Conservation (phyloP, 108 stramenopile species). For the Cyclotella cryptica region DNA sequence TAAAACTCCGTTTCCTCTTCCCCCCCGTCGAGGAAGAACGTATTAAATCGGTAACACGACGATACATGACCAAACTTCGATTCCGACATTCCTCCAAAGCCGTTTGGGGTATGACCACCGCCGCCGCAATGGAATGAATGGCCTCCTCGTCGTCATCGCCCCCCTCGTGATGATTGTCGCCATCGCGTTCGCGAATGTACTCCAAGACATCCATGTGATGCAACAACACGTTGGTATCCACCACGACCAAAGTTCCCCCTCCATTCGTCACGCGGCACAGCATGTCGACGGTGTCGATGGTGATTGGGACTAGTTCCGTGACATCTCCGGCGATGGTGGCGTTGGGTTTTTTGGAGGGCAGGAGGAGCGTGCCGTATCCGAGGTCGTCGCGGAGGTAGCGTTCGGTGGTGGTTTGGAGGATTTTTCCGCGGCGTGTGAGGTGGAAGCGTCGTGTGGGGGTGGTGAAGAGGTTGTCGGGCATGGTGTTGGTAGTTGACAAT, state of each 20-base stretch:
- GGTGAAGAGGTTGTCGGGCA: conserved; percentile 9
- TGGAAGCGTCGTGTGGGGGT: conserved; percentile 43
- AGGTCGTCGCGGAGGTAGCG: conserved; percentile 88
- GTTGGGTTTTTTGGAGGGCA: conserved; percentile 40
- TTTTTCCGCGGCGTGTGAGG: conserved; percentile 74
- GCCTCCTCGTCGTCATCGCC: neutral
- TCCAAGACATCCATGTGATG: conserved; percentile 90
- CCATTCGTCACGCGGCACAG: conserved; percentile 37
- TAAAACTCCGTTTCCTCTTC: conserved; percentile 45
- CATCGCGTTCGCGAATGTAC: conserved; percentile 45
- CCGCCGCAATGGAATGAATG: conserved; percentile 63
- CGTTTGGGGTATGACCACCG: conserved; percentile 87
- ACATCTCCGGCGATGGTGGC: conserved; percentile 55
- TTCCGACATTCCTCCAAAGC: conserved; percentile 78
- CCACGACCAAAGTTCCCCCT: conserved; percentile 58
- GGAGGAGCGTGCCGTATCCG: conserved; percentile 71
- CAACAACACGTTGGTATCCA: conserved; percentile 86
- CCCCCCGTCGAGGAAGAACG: conserved; percentile 40
- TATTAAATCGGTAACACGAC: conserved; percentile 75
- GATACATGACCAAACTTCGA: conserved; percentile 75
- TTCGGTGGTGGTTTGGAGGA: conserved; percentile 78
- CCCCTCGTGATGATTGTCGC: neutral
- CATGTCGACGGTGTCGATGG: conserved; percentile 58
- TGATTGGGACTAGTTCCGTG: conserved; percentile 59
- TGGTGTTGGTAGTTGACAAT: too few species aligned